Conservation (phyloP, 805 yeast genomes). For the Candida andamanensis region DNA sequence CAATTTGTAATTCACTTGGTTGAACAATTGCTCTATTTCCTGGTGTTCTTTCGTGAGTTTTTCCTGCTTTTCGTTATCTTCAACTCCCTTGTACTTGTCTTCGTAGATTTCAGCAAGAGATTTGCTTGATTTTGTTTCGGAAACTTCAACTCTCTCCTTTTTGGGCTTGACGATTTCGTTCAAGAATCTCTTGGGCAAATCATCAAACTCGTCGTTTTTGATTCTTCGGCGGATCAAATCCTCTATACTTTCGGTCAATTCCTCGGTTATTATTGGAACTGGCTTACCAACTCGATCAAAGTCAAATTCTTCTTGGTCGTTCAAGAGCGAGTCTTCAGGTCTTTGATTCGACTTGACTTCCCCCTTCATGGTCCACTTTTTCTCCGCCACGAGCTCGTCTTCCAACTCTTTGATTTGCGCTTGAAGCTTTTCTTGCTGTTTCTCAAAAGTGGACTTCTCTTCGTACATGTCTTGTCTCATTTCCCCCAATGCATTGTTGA, state of each 20-base stretch:
- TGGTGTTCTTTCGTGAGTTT: slow-evolving; percentile 69
- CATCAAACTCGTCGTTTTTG: slow-evolving; percentile 72
- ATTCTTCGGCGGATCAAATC: slow-evolving; percentile 85
- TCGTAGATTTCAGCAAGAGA: slow-evolving; percentile 91
- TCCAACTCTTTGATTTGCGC: slow-evolving; percentile 76
- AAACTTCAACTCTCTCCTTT: slow-evolving; percentile 54
- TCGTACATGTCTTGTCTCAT: slow-evolving; percentile 59
- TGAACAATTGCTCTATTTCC: slow-evolving; percentile 67
- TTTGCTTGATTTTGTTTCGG: slow-evolving; percentile 78
- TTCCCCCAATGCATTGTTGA: slow-evolving; percentile 52
- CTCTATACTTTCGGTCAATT: slow-evolving; percentile 79
- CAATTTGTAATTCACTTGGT: slow-evolving; percentile 59
- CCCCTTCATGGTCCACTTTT: slow-evolving; percentile 93
- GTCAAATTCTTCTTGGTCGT: slow-evolving; percentile 64
- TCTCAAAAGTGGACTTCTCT: slow-evolving; percentile 70
- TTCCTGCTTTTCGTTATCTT: slow-evolving; percentile 48
- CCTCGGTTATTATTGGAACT: slow-evolving; percentile 90
- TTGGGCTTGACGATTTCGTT: slow-evolving; percentile 54
- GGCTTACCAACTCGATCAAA: slow-evolving; percentile 94
- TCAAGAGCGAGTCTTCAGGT: slow-evolving; percentile 77
- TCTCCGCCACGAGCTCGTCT: slow-evolving; percentile 82
- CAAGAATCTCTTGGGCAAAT: slow-evolving; percentile 67
- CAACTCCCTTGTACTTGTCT: slow-evolving; percentile 61
- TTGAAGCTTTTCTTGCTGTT: slow-evolving; percentile 71
- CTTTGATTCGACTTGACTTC: slow-evolving; percentile 80